phyloP scores from a whole-genome alignment of 345 rosid species.

The Salix viminalis region DNA sequence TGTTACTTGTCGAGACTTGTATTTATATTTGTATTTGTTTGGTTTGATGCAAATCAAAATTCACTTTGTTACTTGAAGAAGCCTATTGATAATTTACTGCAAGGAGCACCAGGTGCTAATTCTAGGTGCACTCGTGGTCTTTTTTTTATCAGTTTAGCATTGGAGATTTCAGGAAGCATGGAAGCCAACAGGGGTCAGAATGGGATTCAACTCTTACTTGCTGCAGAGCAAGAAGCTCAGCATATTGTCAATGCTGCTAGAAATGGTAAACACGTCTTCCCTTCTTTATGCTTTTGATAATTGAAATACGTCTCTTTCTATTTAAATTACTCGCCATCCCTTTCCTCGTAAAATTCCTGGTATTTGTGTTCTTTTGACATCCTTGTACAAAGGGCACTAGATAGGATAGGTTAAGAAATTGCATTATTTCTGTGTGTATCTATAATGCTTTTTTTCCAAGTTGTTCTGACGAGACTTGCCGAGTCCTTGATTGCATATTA shows the following conservation, averaged over 20 bases:
- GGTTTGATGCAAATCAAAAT: neutral
- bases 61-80: neutral
- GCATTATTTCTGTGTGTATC: neutral
- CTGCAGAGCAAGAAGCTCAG: slow-evolving; percentile 92
- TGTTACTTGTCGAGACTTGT: neutral
- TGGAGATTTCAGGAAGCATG: slow-evolving; percentile 36
- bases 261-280: slow-evolving; percentile 31
- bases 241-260: slow-evolving; percentile 76
- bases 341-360: neutral
- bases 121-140: neutral
- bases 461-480: no score
- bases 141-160: neutral
- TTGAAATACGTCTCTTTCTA: neutral
- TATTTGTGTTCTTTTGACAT: neutral
- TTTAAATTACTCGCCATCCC: neutral
- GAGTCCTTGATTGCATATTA: neutral
- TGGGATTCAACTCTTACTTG: slow-evolving; percentile 84
- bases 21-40: neutral
- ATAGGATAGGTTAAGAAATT: neutral
- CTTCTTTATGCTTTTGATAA: neutral
- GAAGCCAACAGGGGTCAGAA: slow-evolving; percentile 65
- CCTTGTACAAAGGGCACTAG: neutral
- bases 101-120: neutral
- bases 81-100: neutral
- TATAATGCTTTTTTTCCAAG: neutral